Percentiles rank a stretch among this genome's conserved stretches.
Evolutionary conservation across 208 protist genomes (phyloP).

Genomic region (Sergeia podlipaevii): DNA sequence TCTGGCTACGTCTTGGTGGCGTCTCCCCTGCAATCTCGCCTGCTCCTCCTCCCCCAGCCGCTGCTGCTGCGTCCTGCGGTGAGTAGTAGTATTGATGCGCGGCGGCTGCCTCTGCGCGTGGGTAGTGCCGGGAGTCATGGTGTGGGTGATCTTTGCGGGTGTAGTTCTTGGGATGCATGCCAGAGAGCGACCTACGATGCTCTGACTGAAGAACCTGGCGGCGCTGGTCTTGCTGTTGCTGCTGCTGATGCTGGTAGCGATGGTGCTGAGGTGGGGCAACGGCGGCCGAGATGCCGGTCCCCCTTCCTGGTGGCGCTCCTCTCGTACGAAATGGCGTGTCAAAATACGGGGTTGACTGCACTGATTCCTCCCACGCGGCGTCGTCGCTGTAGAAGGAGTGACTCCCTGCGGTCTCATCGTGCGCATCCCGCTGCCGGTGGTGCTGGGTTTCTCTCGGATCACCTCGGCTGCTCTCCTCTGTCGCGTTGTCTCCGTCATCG

Average conservation of each 20-base stretch:
- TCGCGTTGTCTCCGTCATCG: no score
- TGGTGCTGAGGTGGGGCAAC: background rate
- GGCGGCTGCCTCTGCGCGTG: background rate
- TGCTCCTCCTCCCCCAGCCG: background rate
- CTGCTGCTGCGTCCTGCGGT: slow-evolving; percentile 1
- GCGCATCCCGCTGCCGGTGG: slow-evolving; percentile 19
- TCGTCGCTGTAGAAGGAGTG: background rate
- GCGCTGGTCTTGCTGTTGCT: background rate
- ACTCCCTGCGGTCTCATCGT: slow-evolving; percentile 14
- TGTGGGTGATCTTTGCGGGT: no score
- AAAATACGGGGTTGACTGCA: background rate
- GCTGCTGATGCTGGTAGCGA: background rate
- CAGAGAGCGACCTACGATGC: no score
- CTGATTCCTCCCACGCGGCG: background rate
- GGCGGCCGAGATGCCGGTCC: background rate
- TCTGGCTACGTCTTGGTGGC: slow-evolving; percentile 9
- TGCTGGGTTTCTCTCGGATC: no score
- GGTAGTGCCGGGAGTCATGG: background rate
- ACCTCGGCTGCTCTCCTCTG: no score
- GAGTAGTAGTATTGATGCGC: slow-evolving; percentile 6
- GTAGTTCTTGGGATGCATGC: no score
- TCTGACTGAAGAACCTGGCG: background rate
- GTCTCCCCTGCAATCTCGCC: background rate
- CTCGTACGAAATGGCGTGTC: background rate
- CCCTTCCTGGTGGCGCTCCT: background rate